These are phyloP conservation scores for Colletotrichum destructivum DNA, from an alignment of 2,329 filamentous ascomycete species.

Conservation along the genomic window DNA sequence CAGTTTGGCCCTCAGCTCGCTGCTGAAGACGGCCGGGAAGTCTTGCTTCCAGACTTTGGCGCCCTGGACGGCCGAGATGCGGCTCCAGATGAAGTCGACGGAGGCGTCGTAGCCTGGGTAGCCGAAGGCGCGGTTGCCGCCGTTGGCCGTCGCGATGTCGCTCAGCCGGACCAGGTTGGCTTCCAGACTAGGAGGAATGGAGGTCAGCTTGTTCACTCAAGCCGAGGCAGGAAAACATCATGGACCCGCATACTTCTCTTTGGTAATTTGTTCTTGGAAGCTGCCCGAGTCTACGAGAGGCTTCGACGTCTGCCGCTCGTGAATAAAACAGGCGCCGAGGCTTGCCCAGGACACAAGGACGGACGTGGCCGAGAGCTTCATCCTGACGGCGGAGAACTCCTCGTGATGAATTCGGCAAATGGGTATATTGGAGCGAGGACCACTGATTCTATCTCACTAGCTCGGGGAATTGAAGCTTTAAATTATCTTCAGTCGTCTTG, in stretches of 20 bases:
- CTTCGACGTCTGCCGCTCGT: constrained; percentile 1
- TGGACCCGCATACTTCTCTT: constrained; percentile 10
- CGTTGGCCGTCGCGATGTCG: constrained; percentile 51
- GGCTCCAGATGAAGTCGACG: constrained; percentile 49
- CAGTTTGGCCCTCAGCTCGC: constrained; percentile 37
- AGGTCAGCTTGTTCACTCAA: background rate
- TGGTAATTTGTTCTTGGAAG: constrained; percentile 22
- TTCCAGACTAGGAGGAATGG: constrained; percentile 47
- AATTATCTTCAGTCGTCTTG: background rate
- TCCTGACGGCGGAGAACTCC: background rate
- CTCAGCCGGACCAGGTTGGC: constrained; percentile 48
- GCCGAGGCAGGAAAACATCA: constrained; percentile 35
- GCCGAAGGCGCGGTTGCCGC: constrained; percentile 51
- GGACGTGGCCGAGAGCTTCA: constrained; percentile 15
- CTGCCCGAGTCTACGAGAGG: constrained; percentile 27
- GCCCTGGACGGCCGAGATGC: constrained; percentile 48
- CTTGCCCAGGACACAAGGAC: constrained; percentile 1
- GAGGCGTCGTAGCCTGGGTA: constrained; percentile 54
- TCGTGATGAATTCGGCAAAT: background rate
- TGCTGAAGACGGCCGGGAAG: constrained; percentile 48
- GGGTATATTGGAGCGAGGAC: background rate
- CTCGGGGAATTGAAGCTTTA: background rate
- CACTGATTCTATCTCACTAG: too few species aligned
- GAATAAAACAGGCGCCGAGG: constrained; percentile 1
- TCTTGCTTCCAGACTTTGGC: constrained; percentile 51